Evolutionary conservation across 2,329 filamentous ascomycete genomes (phyloP).

Genomic region (Zymoseptoria crescenta): DNA sequence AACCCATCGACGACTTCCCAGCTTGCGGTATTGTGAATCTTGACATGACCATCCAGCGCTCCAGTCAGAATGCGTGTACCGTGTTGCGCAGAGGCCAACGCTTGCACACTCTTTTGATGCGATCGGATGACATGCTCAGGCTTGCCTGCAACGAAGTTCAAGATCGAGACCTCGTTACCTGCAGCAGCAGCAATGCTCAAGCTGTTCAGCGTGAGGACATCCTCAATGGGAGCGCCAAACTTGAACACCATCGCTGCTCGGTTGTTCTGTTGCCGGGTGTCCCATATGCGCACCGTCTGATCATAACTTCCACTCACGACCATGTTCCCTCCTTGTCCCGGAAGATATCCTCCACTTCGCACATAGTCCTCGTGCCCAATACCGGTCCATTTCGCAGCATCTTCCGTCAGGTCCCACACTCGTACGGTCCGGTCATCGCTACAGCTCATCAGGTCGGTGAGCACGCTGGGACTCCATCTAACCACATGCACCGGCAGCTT

Average conservation of each 20-base stretch:
- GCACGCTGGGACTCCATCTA: conserved; percentile 73
- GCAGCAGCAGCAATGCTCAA: conserved; percentile 80
- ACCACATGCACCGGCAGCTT: conserved; percentile 93
- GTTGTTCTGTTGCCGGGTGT: conserved; percentile 63
- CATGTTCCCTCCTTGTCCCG: conserved; percentile 58
- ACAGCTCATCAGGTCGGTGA: conserved; percentile 79
- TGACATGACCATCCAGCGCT: conserved; percentile 90
- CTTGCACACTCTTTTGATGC: conserved; percentile 96
- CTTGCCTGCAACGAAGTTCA: conserved; percentile 86
- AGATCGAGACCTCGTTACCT: conserved; percentile 78
- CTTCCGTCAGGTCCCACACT: conserved; percentile 84
- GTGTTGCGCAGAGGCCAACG: conserved; percentile 71
- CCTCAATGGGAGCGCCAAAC: conserved; percentile 81
- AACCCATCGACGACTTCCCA: conserved; percentile 96
- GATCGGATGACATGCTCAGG: conserved; percentile 81
- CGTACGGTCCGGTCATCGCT: conserved; percentile 90
- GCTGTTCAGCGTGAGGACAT: conserved; percentile 77
- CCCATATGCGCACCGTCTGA: conserved; percentile 87
- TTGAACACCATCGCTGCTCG: conserved; percentile 84
- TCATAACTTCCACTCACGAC: conserved; percentile 91
- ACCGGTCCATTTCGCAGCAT: conserved; percentile 68
- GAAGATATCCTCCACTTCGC: conserved; percentile 77
- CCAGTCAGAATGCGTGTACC: conserved; percentile 77
- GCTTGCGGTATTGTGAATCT: conserved; percentile 85
- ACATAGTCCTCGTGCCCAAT: conserved; percentile 90